Percentiles rank a stretch among this genome's conserved stretches.
Conservation (phyloP, 176 grass and related monocot genomes). For the Poa pratensis region DNA sequence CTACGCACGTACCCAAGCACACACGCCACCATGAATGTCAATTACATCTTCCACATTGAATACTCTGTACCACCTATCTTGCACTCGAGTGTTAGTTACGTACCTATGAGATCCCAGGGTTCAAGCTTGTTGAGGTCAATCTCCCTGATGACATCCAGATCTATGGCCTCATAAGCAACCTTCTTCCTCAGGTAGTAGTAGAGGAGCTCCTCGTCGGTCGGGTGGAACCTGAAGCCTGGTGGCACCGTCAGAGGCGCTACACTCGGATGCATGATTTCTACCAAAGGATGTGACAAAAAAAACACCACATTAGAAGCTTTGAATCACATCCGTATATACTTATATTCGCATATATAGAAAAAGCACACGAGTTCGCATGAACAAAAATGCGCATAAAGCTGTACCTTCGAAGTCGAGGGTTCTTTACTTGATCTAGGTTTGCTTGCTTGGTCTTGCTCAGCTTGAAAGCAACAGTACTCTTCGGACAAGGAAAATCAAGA, state of each 20-base stretch:
- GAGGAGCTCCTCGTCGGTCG: constrained; percentile 86
- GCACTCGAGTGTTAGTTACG: background rate
- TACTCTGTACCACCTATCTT: background rate
- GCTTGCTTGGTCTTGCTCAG: constrained; percentile 30
- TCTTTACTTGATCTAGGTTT: background rate
- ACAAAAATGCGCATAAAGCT: background rate
- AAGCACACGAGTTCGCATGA: background rate
- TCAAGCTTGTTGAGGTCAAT: constrained; percentile 91
- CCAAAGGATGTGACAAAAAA: constrained; percentile 24
- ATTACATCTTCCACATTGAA: background rate
- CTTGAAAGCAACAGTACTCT: constrained; percentile 44
- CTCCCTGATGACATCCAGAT: constrained; percentile 84
- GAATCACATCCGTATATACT: constrained; percentile 22
- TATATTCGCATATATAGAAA: background rate
- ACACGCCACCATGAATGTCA: background rate
- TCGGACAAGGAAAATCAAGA: constrained; percentile 65
- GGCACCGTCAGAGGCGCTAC: constrained; percentile 60
- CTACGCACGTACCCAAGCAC: constrained; percentile 47
- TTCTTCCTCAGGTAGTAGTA: constrained; percentile 90
- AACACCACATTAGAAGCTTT: constrained; percentile 7
- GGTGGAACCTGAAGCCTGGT: constrained; percentile 86
- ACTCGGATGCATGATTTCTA: constrained; percentile 60
- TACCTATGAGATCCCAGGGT: constrained; percentile 88
- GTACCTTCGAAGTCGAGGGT: constrained; percentile 40
- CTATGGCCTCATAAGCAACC: constrained; percentile 69